A percentile compares a stretch with the other conserved stretches of the same genome.
phyloP scores from a whole-genome alignment of 495 filamentous ascomycete genomes.

The Xylaria bambusicola region DNA sequence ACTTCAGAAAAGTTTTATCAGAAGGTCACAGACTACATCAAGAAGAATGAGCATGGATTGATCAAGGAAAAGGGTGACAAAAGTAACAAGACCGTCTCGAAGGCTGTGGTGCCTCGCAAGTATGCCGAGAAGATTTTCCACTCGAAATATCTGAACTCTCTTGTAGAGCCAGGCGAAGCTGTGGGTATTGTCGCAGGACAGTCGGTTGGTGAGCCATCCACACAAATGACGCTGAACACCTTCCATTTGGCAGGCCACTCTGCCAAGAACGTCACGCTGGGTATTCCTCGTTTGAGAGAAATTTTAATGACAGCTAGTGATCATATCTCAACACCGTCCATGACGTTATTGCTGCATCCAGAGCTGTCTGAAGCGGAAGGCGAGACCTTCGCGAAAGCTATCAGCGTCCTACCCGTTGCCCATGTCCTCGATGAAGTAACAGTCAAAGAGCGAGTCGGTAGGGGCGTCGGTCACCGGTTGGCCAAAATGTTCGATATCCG shows the following conservation, averaged over 20 bases:
- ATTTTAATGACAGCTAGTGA: conserved; percentile 97
- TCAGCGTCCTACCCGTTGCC: conserved; percentile 82
- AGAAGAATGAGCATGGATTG: conserved; percentile 71
- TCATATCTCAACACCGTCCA: conserved; percentile 84
- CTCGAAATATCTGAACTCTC: conserved; percentile 87
- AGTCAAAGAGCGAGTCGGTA: conserved; percentile 73
- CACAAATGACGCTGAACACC: conserved; percentile 99
- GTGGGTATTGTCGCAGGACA: conserved; percentile 96
- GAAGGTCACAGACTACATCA: conserved; percentile 64
- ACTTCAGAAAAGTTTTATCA: conserved; percentile 85
- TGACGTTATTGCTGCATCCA: conserved; percentile 79
- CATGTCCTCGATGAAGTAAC: conserved; percentile 83
- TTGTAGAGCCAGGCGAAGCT: conserved; percentile 97
- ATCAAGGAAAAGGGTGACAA: conserved; percentile 75
- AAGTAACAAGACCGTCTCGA: conserved; percentile 40
- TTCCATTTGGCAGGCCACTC: conserved; percentile 99
- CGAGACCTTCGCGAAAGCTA: conserved; percentile 85
- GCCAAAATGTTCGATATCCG: conserved; percentile 84
- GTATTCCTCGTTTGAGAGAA: conserved; percentile 96
- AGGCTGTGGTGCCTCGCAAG: conserved; percentile 59
- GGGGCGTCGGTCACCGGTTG: conserved; percentile 61
- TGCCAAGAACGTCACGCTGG: conserved; percentile 96
- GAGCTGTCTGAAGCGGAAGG: conserved; percentile 69
- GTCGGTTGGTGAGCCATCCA: conserved; percentile 94
- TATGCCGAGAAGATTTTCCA: conserved; percentile 80